Evolutionary conservation across 306 rosid species (phyloP).

Genomic region (Crataegus laevigata): DNA sequence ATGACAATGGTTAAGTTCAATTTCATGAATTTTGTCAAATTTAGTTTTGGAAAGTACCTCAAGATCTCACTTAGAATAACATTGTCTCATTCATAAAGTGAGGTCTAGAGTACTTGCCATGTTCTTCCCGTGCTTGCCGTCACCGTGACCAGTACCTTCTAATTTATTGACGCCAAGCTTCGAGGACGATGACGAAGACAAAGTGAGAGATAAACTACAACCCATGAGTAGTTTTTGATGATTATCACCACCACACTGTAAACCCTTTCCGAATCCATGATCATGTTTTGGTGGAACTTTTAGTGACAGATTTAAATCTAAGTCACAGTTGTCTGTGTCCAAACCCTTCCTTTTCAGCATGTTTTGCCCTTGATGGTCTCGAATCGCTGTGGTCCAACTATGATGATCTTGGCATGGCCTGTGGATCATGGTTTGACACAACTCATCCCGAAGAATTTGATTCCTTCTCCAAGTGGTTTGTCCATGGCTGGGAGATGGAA

Average conservation of each 20-base stretch:
- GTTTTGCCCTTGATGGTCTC: background rate
- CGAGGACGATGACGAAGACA: conserved; percentile 26
- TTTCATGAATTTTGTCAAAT: background rate
- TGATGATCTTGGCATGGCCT: background rate
- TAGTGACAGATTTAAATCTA: conserved; percentile 26
- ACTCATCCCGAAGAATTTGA: background rate
- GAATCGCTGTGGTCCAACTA: background rate
- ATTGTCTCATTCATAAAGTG: conserved; percentile 38
- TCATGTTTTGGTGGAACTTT: conserved; percentile 18
- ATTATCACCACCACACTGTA: background rate
- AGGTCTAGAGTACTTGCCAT: conserved; percentile 39
- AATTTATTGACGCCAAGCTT: conserved; percentile 13
- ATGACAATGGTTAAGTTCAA: conserved; percentile 15
- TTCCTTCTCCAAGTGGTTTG: conserved; percentile 9
- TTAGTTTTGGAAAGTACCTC: conserved; percentile 28
- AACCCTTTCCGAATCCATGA: background rate
- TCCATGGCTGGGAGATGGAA: background rate
- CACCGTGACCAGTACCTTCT: background rate
- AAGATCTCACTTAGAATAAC: conserved; percentile 31
- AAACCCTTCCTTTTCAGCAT: conserved; percentile 21
- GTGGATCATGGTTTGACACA: background rate
- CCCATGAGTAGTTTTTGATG: background rate
- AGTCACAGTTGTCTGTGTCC: conserved; percentile 1
- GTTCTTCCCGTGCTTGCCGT: conserved; percentile 7
- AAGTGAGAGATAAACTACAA: conserved; percentile 23